These are phyloP conservation scores for Letharia lupina DNA, from an alignment of 495 filamentous ascomycete genomes.

Conservation along the genomic window DNA sequence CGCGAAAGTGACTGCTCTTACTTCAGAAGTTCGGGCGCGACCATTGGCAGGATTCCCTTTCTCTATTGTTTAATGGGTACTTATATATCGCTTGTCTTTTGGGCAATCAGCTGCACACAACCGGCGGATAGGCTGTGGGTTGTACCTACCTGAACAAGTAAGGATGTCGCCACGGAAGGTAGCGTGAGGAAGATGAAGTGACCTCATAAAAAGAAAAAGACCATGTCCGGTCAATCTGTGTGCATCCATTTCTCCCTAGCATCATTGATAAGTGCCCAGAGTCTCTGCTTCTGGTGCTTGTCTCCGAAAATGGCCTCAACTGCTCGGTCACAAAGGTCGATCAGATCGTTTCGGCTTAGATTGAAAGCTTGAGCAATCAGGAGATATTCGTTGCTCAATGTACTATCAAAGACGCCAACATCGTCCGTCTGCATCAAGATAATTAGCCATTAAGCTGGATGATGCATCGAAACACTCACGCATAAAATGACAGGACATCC, in stretches of 20 bases:
- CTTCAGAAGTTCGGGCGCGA: neutral
- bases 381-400: conserved; percentile 69
- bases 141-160: neutral
- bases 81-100: neutral
- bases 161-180: neutral
- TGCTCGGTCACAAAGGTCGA: conserved; percentile 46
- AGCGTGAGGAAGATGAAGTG: neutral
- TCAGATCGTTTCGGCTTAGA: conserved; percentile 46
- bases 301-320: conserved; percentile 59
- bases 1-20: neutral
- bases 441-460: conserved; percentile 3
- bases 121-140: neutral
- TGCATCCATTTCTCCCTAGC: neutral
- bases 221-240: neutral
- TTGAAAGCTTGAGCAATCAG: conserved; percentile 66
- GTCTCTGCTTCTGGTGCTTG: conserved; percentile 50
- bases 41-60: neutral
- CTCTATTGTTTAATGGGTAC: neutral
- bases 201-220: neutral
- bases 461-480: conserved; percentile 38
- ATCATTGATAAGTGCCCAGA: conserved; percentile 28
- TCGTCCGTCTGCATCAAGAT: conserved; percentile 60
- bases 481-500: conserved; percentile 49
- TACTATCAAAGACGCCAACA: conserved; percentile 74
- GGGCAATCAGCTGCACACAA: neutral